A percentile compares a stretch with the other conserved stretches of the same genome.
Conservation (phyloP, 805 yeast species). For the Candida patagonica region DNA sequence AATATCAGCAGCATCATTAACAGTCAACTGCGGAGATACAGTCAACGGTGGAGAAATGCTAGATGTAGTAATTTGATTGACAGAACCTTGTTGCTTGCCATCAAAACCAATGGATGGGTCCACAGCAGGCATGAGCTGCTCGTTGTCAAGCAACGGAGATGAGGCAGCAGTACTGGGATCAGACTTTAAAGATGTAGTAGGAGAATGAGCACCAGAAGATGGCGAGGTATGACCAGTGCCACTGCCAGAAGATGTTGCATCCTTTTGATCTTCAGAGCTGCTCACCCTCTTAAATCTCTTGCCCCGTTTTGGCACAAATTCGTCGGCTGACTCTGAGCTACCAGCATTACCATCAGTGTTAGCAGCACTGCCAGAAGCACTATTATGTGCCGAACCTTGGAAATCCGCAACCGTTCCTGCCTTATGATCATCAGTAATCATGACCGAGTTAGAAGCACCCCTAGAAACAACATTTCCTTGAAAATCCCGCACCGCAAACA, state of each 20-base stretch:
- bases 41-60: background rate
- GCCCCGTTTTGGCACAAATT: background rate
- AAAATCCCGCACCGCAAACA: conserved; percentile 47
- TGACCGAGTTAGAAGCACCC: conserved; percentile 60
- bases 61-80: background rate
- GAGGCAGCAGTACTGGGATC: conserved; percentile 11
- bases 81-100: background rate
- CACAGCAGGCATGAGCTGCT: background rate
- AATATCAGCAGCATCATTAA: background rate
- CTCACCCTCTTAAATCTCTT: background rate
- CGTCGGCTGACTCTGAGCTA: background rate
- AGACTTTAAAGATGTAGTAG: conserved; percentile 6
- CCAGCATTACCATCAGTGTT: background rate
- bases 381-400: background rate
- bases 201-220: background rate
- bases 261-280: background rate
- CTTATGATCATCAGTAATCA: conserved; percentile 93
- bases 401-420: conserved; percentile 27
- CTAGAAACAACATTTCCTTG: conserved; percentile 60
- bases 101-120: background rate
- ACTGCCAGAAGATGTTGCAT: background rate
- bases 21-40: background rate
- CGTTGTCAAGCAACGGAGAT: conserved; percentile 7
- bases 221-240: conserved; percentile 6
- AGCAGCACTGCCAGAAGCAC: background rate